These are phyloP conservation scores for Phytophthora pinifolia DNA, from an alignment of 352 stramenopile species.

Conservation along the genomic window DNA sequence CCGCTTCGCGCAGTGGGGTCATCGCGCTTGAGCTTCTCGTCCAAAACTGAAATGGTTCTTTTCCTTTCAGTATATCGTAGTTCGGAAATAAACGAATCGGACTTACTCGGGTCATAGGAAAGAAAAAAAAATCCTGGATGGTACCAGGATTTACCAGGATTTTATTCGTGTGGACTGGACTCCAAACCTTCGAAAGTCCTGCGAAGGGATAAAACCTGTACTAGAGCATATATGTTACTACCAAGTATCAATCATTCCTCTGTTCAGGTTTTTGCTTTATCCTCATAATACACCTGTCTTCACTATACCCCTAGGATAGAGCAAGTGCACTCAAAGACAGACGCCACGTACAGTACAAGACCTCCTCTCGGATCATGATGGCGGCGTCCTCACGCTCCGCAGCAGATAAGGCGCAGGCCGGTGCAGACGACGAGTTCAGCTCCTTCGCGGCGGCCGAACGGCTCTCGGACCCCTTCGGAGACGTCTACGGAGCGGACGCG, in stretches of 20 bases:
- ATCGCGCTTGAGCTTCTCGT: no score
- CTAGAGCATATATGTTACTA: not conserved
- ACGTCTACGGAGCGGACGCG: constrained; percentile 34
- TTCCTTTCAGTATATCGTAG: no score
- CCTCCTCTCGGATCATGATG: constrained; percentile 16
- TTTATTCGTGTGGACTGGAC: no score
- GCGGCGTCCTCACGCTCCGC: constrained; percentile 21
- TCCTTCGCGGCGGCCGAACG: constrained; percentile 42
- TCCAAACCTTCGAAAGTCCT: no score
- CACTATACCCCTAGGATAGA: constrained; percentile 15
- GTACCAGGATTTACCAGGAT: no score
- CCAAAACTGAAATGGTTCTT: no score
- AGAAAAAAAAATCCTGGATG: no score
- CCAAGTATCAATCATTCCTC: not conserved
- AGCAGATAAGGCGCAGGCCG: no score
- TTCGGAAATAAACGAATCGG: no score
- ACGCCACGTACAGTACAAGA: constrained; percentile 23
- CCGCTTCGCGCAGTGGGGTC: no score
- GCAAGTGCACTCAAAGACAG: constrained; percentile 11
- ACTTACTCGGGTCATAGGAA: no score
- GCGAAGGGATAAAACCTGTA: no score
- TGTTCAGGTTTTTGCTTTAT: not conserved
- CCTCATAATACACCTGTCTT: not conserved
- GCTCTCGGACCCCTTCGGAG: constrained; percentile 39
- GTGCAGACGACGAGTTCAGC: constrained; percentile 35